Conservation (phyloP, 176 grass and related monocot genomes). For the Aegilops tauschii region DNA sequence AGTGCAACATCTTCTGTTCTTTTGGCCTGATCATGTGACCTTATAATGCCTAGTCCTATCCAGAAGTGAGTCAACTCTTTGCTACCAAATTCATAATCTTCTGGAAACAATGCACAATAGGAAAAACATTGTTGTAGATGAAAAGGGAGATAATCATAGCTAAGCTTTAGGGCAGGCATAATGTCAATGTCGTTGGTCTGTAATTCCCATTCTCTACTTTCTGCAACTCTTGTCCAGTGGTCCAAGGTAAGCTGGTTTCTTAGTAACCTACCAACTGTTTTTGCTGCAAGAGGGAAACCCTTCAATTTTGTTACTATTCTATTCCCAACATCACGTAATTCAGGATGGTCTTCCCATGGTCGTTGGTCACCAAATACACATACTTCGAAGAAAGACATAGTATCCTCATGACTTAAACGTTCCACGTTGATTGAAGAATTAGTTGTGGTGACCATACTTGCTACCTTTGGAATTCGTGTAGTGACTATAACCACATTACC, state of each 20-base stretch:
- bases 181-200: neutral
- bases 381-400: neutral
- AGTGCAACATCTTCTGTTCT: conserved; percentile 3
- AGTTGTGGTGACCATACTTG: neutral
- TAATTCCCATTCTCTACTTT: conserved; percentile 26
- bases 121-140: conserved; percentile 35
- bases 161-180: conserved; percentile 40
- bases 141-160: conserved; percentile 32
- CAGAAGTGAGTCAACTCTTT: conserved; percentile 24
- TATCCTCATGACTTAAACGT: neutral
- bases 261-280: neutral
- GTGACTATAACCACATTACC: conserved; percentile 28
- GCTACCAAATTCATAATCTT: neutral
- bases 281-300: conserved; percentile 15
- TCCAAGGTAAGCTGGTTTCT: neutral
- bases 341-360: neutral
- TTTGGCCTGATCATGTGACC: neutral
- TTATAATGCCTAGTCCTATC: conserved; percentile 24
- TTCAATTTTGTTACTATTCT: neutral
- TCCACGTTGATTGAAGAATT: neutral
- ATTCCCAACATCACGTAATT: neutral
- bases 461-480: neutral
- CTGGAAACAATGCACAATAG: conserved; percentile 28
- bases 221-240: neutral
- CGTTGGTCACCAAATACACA: neutral